Evolutionary conservation across 805 yeast species (phyloP), one percentile per base, ranked within the genome.

Genomic region (Debaryomyces castellii): DNA sequence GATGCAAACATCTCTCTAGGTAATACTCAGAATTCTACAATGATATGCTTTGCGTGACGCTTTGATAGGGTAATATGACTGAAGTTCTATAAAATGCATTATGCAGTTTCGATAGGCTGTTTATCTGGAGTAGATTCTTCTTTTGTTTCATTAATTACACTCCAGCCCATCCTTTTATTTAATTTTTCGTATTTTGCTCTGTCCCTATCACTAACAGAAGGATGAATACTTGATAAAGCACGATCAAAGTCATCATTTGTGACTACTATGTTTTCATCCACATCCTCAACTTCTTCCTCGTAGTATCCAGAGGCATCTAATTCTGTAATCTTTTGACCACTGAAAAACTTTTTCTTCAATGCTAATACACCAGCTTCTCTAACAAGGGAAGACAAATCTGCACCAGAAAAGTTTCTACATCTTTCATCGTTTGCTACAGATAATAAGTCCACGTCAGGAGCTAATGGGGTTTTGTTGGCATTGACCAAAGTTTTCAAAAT

Each of bases 341-440:
- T 56, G 64, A 86, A 87, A 52, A 87, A 84, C 55, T 78, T 83
- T 63, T 83, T 81, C 62, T 89, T 87, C 63, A 91, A 74, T 1
- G 97, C 95, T 42, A 80, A 69, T 5, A 90, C 94, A 53, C 96
- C 90, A n/a, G 98, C 96, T 60, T 94, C 98, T 57, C 97, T 77
- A 1, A 88, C 92, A 46, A 94, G 69, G 2, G 97, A 89, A 1
- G 96, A 89, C 46, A 94, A 74, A 73, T 94, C 99, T 0, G 99
- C 99, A 61, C 99, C 99, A 3, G 96, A 87, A 62, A 89, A 94
- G 67, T 89, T 92, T 50, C 88, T 76, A 67, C 96, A 87, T 54
- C 91, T 78, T 50, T 80, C 85, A 64, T 89, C 95, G 32, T 77
- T 74, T 0, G 96, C 90, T 43, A 92, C 73, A 0, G 63, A 51